Conservation (phyloP, 345 rosid species). For the Aquilaria yunnanensis region DNA sequence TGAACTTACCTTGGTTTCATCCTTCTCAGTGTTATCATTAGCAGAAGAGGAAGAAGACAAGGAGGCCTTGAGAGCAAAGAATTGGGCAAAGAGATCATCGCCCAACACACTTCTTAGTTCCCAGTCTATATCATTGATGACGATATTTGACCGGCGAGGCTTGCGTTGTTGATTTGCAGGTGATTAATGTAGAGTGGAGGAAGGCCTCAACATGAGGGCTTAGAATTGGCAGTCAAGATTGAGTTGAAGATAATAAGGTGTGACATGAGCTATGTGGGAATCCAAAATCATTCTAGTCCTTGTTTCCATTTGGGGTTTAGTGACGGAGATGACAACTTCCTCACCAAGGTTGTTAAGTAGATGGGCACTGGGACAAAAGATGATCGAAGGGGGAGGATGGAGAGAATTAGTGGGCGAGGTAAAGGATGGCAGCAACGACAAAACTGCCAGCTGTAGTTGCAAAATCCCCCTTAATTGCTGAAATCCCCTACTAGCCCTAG, state of each 20-base stretch:
- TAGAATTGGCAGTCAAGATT: constrained; percentile 70
- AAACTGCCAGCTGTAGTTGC: too few relatives aligned
- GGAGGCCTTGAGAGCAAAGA: constrained; percentile 61
- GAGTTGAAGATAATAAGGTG: constrained; percentile 40
- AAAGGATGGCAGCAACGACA: too few relatives aligned
- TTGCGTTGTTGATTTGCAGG: constrained; percentile 2
- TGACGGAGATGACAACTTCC: too few relatives aligned
- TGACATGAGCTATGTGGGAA: constrained; percentile 41
- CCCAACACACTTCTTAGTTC: constrained; percentile 21
- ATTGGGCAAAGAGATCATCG: constrained; percentile 59
- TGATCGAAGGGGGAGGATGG: too few relatives aligned
- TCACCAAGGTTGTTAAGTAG: too few relatives aligned
- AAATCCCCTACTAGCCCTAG: too few relatives aligned
- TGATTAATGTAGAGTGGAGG: constrained; percentile 12
- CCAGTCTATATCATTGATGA: constrained; percentile 3
- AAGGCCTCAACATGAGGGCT: constrained; percentile 52
- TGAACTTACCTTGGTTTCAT: constrained; percentile 5
- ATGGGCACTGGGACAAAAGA: too few relatives aligned
- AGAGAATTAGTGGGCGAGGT: too few relatives aligned
- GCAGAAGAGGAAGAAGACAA: constrained; percentile 23
- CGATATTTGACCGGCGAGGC: constrained; percentile 3
- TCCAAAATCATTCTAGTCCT: constrained; percentile 11
- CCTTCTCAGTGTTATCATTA: not conserved
- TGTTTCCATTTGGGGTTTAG: too few relatives aligned
- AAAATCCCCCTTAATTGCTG: too few relatives aligned